phyloP scores from a whole-genome alignment of 2,329 filamentous ascomycete species.

The Hymenoscyphus linearis region DNA sequence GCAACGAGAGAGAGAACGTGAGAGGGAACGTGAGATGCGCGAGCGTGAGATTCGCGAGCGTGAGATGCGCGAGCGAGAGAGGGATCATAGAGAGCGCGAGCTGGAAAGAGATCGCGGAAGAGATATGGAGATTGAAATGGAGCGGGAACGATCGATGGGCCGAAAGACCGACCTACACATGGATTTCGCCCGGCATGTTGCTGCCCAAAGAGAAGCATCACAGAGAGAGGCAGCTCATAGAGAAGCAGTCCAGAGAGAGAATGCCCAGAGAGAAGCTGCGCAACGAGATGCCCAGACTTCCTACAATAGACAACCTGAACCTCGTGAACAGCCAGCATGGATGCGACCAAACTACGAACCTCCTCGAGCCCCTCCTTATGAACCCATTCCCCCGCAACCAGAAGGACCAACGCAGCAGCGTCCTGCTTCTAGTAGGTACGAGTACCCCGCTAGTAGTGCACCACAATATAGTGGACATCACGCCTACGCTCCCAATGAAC shows the following conservation, averaged over 20 bases:
- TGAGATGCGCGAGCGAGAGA: conserved; percentile 16
- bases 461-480: conserved; percentile 25
- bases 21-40: conserved; percentile 13
- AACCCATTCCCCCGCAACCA: conserved; percentile 12
- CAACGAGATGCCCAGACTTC: conserved; percentile 21
- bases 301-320: conserved; percentile 26
- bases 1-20: conserved; percentile 8
- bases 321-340: conserved; percentile 26
- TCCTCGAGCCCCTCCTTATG: conserved; percentile 15
- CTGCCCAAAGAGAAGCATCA: conserved; percentile 19
- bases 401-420: conserved; percentile 13
- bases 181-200: conserved; percentile 26
- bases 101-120: conserved; percentile 13
- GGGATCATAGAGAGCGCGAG: conserved; percentile 25
- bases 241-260: neutral
- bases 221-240: neutral
- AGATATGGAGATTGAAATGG: conserved; percentile 23
- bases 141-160: conserved; percentile 13
- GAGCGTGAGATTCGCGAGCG: conserved; percentile 26
- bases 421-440: conserved; percentile 21
- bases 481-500: conserved; percentile 26
- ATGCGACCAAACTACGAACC: conserved; percentile 26
- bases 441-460: conserved; percentile 23
- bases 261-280: neutral
- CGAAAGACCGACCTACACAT: conserved; percentile 24